These are phyloP conservation scores for Lycium ferocissimum DNA, from an alignment of 257 asterid genomes.

Conservation along the genomic window DNA sequence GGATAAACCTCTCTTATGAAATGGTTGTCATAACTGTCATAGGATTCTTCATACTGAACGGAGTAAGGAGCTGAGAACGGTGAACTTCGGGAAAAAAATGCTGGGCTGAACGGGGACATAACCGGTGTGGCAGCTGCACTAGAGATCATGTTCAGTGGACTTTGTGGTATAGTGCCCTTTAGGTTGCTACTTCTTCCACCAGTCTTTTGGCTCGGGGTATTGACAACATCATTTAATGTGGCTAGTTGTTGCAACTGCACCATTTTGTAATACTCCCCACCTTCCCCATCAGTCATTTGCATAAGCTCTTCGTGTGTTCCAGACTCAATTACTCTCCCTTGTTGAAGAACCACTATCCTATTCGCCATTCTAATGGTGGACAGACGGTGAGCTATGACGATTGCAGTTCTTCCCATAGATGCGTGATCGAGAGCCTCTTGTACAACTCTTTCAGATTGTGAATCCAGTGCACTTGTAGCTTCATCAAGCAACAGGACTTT, in stretches of 20 bases:
- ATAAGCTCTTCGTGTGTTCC: constrained; percentile 74
- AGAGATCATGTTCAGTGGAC: constrained; percentile 67
- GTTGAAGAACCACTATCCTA: constrained; percentile 58
- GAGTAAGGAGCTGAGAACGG: constrained; percentile 70
- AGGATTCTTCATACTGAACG: constrained; percentile 56
- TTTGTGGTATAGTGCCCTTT: constrained; percentile 46
- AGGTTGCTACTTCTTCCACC: constrained; percentile 44
- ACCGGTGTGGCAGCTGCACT: constrained; percentile 71
- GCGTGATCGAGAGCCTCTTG: constrained; percentile 77
- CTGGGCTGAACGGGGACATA: constrained; percentile 71
- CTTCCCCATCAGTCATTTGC: constrained; percentile 46
- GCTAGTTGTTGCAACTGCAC: constrained; percentile 63
- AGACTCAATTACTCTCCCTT: constrained; percentile 67
- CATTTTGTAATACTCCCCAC: constrained; percentile 73
- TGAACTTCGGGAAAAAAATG: constrained; percentile 65
- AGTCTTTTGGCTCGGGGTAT: constrained; percentile 37
- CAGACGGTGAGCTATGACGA: constrained; percentile 79
- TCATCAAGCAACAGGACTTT: constrained; percentile 77
- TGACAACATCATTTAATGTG: constrained; percentile 33
- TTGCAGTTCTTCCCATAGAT: constrained; percentile 71
- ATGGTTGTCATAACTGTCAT: constrained; percentile 61
- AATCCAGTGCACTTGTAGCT: constrained; percentile 83
- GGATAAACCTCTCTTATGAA: constrained; percentile 33
- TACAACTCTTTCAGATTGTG: constrained; percentile 71
- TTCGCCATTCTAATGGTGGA: constrained; percentile 69